Percentiles rank a stretch among this genome's conserved stretches.
Conservation (phyloP, 176 grass and related monocot species). For the Areca catechu region DNA sequence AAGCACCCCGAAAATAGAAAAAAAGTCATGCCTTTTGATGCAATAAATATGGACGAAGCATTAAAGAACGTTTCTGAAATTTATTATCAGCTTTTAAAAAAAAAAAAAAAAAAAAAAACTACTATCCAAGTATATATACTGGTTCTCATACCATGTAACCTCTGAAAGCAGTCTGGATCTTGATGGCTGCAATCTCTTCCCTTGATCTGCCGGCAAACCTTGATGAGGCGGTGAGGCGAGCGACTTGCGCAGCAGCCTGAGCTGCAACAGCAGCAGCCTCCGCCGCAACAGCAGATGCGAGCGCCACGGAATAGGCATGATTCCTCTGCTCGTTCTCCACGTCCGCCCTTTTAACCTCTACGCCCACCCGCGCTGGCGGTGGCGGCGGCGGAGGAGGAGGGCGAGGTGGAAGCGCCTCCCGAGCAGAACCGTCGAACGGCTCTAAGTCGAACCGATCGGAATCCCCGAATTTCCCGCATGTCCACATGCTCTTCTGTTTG, state of each 20-base stretch:
- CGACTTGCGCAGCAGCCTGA: slow-evolving; percentile 14
- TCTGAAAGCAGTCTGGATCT: slow-evolving; percentile 83
- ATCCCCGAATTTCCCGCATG: slow-evolving; percentile 34
- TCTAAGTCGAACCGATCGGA: slow-evolving; percentile 15
- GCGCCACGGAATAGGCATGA: slow-evolving; percentile 7
- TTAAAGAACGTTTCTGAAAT: not conserved
- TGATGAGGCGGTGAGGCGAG: slow-evolving; percentile 17
- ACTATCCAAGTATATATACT: too few relatives aligned
- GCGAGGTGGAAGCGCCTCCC: slow-evolving; percentile 19
- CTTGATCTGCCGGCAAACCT: slow-evolving; percentile 28
- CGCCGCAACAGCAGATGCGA: slow-evolving; percentile 16
- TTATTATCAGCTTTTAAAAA: too few relatives aligned
- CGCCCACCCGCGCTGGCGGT: slow-evolving; percentile 41
- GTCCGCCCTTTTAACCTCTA: slow-evolving; percentile 44
- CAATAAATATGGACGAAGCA: not conserved
- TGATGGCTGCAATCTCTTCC: slow-evolving; percentile 69
- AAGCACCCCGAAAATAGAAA: too few relatives aligned
- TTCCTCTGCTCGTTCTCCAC: slow-evolving; percentile 17
- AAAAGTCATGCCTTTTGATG: not conserved
- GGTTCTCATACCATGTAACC: slow-evolving; percentile 56
- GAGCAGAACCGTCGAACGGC: slow-evolving; percentile 5
- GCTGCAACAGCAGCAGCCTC: slow-evolving; percentile 14
- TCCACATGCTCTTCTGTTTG: slow-evolving; percentile 55
- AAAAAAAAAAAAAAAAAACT: slow-evolving; percentile 2
- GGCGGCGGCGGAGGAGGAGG: slow-evolving; percentile 14